Base-by-base conservation (phyloP, 495 filamentous ascomycete species). In the Tuber brumale region DNA sequence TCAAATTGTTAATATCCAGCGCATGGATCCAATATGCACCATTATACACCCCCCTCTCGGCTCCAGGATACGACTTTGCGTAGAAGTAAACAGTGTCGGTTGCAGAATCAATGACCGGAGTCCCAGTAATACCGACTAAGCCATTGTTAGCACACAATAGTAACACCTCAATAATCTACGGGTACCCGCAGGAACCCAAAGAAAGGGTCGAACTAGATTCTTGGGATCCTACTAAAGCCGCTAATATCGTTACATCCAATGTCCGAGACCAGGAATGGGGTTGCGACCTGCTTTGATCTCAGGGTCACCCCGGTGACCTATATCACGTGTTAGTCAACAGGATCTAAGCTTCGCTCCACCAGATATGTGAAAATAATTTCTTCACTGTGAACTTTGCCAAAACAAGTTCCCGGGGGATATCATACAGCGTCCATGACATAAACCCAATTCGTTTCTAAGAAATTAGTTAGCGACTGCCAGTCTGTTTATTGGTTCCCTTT, bases 31-130 rank as follows among this genome's bases (percentile, higher is more conserved):
- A 76, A 72, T 76, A 76, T n/a, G 75, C 70, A 18, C 75, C 75
- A 69, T 73, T 76, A 69, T 76, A 76, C 31, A 76, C 75, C 8
- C 75, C 75, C 41, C 75, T 76, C 8, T 76, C 75, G 4, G 37
- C 14, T 44, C 75, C 75, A 23, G 70, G 75, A 69, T 86, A 86
- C 8, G 81, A 81, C 75, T 86, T 86, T 16, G 84, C 82, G 74
- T 84, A 84, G 71, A 87, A 84, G 74, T 85, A 85, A 27, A 82
- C 83, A 35, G 83, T 85, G 70, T 86, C 80, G 10, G 84, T 84
- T 23, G 70, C 77, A 1, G 84, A 82, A 75, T 85, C 83, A 51
- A 86, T 85, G 41, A 80, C 78, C 12, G 83, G 83, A 6, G 85
- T 85, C 46, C 84, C 84, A 37, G 79, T 83, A 41, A 85, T 81